Evolutionary conservation across 179 eudicot genomes (phyloP).

Genomic region (Beta macrorhiza): DNA sequence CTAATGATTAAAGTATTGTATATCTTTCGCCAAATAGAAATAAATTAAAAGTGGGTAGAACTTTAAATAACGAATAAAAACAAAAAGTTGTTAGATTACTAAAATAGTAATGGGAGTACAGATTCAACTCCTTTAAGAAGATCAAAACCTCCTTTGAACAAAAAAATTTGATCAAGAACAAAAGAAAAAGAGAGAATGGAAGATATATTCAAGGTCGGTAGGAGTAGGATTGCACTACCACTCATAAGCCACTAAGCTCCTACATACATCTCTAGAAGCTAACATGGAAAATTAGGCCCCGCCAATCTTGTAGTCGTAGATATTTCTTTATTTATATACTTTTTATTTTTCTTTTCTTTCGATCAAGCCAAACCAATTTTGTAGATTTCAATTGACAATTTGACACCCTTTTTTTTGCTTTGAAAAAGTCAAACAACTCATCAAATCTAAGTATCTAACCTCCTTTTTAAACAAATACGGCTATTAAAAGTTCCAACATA

Average conservation of each 20-base stretch:
- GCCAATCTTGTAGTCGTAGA: not conserved
- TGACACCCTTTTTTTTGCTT: not conserved
- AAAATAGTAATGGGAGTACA: too few relatives aligned
- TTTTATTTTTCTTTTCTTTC: too few relatives aligned
- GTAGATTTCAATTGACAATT: not conserved
- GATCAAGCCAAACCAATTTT: not conserved
- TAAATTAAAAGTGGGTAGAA: too few relatives aligned
- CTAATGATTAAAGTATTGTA: too few relatives aligned
- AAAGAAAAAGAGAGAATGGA: too few relatives aligned
- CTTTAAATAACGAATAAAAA: too few relatives aligned
- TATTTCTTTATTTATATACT: too few relatives aligned
- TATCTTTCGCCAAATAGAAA: too few relatives aligned
- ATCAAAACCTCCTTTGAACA: too few relatives aligned
- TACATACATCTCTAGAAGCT: not conserved
- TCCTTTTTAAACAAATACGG: slow-evolving; percentile 1
- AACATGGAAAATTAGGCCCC: slow-evolving; percentile 14
- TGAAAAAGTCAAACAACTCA: slow-evolving; percentile 23
- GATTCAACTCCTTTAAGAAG: too few relatives aligned
- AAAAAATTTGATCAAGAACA: too few relatives aligned
- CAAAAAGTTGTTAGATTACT: too few relatives aligned
- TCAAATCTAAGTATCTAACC: not conserved
- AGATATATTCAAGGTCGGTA: not conserved
- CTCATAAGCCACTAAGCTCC: not conserved
- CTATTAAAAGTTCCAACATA: slow-evolving; percentile 1
- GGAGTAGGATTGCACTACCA: not conserved